Evolutionary conservation across 2,329 filamentous ascomycete species (phyloP), one percentile per base, ranked within the genome.

Genomic region (Tolypocladium tundrense): DNA sequence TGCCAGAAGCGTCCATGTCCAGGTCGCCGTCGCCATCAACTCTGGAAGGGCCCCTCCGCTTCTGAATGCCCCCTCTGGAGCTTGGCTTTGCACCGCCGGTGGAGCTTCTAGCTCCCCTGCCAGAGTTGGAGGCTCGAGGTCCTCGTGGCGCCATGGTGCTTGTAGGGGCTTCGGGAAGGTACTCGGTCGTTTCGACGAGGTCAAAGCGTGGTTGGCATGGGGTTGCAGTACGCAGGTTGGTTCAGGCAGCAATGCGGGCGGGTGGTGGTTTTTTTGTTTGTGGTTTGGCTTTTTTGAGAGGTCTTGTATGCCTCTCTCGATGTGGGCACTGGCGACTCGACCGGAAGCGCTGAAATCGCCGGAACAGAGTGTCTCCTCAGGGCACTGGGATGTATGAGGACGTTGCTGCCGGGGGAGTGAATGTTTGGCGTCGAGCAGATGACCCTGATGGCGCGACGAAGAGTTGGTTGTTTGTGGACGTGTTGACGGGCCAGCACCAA

Each of bases 1-100:
- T 67, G 53, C 66, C 67, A 24, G 68, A 62, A 53, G 69, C 70
- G 61, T 79, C 79, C 82, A 85, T 85, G 39, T 82, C 75, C n/a
- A 85, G 73, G 64, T 85, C 82, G 39, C 82, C 82, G 72, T 85
- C 82, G 56, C 75, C 72, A 64, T 85, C 82, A 54, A 75, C 67
- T 60, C 73, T 76, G 4, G 66, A 64, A 45, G 68, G 69, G 13
- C 66, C 68, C 55, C 67, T 77, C 53, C 77, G 77, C 67, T 83
- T 84, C 24, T 73, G 70, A 57, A 84, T 78, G 37, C 81, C 81
- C 41, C 77, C 77, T 63, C 77, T 73, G n/a, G 68, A 64, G 58
- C 63, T 68, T 11, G 68, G 58, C 58, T 68, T 72, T 14, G 72
- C 58, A 58, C 67, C 67, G 53, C 63, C 56, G 10, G 67, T 56